Percentiles rank a stretch among this genome's conserved stretches.
These are phyloP conservation scores for Corniculantispora saksenae DNA, from an alignment of 2,329 filamentous ascomycete species.

Conservation along the genomic window DNA sequence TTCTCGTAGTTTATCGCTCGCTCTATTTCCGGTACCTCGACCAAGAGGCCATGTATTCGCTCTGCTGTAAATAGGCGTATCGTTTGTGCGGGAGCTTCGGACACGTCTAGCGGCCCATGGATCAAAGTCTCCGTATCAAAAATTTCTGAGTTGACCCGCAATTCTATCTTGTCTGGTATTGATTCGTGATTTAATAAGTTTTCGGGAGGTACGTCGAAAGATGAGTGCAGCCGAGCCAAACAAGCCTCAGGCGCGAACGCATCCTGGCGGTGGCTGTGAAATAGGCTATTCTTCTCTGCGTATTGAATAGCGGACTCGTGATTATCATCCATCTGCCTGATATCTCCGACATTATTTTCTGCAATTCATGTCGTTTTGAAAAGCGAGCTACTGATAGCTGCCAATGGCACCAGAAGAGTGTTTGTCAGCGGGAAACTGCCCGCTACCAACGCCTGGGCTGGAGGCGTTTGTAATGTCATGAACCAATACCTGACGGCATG, in stretches of 20 bases:
- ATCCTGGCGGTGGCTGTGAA: background rate
- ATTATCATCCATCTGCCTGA: background rate
- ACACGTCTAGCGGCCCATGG: background rate
- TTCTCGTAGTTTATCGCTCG: background rate
- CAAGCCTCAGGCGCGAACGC: background rate
- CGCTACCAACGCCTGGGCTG: too few relatives aligned
- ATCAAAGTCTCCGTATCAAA: background rate
- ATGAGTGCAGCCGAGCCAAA: background rate
- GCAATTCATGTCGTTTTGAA: too few relatives aligned
- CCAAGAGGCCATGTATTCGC: background rate
- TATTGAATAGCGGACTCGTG: conserved; percentile 10
- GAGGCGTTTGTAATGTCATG: too few relatives aligned
- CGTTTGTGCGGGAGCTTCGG: background rate
- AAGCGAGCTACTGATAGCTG: too few relatives aligned
- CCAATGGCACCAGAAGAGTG: too few relatives aligned
- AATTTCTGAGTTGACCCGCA: background rate
- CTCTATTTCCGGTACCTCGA: conserved; percentile 10
- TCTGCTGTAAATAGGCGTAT: background rate
- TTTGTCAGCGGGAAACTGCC: too few relatives aligned
- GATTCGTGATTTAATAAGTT: background rate
- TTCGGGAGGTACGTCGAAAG: background rate
- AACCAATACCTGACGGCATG: too few relatives aligned
- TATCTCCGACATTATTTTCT: too few relatives aligned
- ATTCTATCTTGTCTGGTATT: background rate
- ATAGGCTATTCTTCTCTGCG: conserved; percentile 12